phyloP scores from a whole-genome alignment of 345 rosid species.

The Salix brachista region DNA sequence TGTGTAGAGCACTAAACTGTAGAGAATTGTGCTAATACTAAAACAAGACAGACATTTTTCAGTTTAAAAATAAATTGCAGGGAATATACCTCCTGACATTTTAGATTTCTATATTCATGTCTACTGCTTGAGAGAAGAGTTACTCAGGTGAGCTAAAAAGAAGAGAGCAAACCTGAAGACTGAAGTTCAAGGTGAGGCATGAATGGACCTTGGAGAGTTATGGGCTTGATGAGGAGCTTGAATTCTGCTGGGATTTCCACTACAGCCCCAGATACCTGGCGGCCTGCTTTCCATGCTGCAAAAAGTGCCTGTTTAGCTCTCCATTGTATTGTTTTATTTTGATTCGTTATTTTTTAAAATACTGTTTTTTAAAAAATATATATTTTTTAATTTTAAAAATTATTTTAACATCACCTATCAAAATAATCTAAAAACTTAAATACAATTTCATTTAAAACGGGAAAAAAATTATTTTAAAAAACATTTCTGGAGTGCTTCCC shows the following conservation, averaged over 20 bases:
- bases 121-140: not conserved
- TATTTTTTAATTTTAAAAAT: too few species aligned
- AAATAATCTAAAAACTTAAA: too few species aligned
- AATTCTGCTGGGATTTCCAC: constrained; percentile 46
- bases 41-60: not conserved
- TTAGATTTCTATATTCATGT: not conserved
- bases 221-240: constrained; percentile 45
- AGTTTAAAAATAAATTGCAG: not conserved
- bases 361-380: too few species aligned
- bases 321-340: too few species aligned
- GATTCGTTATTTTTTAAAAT: too few species aligned
- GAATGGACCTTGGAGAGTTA: constrained; percentile 65
- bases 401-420: too few species aligned
- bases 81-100: constrained; percentile 10
- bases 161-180: constrained; percentile 26
- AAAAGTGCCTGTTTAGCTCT: constrained; percentile 36
- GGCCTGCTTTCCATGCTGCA: constrained; percentile 64
- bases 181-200: constrained; percentile 53
- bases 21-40: not conserved
- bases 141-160: constrained; percentile 10
- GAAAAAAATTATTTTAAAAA: too few species aligned
- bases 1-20: not conserved
- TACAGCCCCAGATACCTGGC: constrained; percentile 40
- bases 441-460: too few species aligned
- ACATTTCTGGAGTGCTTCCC: too few species aligned